Base-by-base conservation (phyloP, 768 basidiomycete species). In the Basidioascus undulatus region DNA sequence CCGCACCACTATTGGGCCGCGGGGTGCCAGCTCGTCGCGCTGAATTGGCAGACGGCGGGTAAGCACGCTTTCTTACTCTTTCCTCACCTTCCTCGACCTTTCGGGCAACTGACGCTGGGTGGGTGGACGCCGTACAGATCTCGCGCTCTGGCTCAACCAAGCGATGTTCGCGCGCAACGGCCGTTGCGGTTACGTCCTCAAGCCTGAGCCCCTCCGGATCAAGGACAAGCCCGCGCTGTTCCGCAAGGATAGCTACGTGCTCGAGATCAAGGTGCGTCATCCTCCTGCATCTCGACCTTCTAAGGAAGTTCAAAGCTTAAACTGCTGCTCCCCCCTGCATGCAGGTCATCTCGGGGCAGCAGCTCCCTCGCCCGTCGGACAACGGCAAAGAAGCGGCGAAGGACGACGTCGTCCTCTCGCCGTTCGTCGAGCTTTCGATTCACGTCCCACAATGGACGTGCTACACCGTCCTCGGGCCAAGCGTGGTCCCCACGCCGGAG, bases 41-140 rank as follows among this genome's bases (percentile, higher is more conserved):
- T 98, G 41, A 98, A 98, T 57, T 96, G 86, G 84, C 89, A 98
- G 59, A 96, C 86, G 0, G 74, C 74, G 48, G 86, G 84, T 87
- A 53, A 41, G 73, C 62, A 1, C 8, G 10, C 5, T 32, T 25
- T 37, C 19, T 10, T 16, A n/a, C n/a, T n/a, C 19, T 12, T 41
- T n/a, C n/a, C n/a, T n/a, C n/a, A n/a, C n/a, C n/a, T n/a, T n/a
- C n/a, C n/a, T n/a, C n/a, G n/a, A n/a, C n/a, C n/a, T n/a, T n/a
- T n/a, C n/a, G n/a, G n/a, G n/a, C n/a, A n/a, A n/a, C n/a, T n/a
- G n/a, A n/a, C n/a, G n/a, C n/a, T n/a, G n/a, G n/a, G n/a, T n/a
- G n/a, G n/a, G n/a, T n/a, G n/a, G n/a, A n/a, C n/a, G 36, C 20
- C 32, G 23, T 39, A 5, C 55, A 84, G 86, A 94, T 58, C 59